Percentiles rank a stretch among this genome's conserved stretches.
Conservation (phyloP, 2,329 filamentous ascomycete species). For the Decorospora gaudefroyi region DNA sequence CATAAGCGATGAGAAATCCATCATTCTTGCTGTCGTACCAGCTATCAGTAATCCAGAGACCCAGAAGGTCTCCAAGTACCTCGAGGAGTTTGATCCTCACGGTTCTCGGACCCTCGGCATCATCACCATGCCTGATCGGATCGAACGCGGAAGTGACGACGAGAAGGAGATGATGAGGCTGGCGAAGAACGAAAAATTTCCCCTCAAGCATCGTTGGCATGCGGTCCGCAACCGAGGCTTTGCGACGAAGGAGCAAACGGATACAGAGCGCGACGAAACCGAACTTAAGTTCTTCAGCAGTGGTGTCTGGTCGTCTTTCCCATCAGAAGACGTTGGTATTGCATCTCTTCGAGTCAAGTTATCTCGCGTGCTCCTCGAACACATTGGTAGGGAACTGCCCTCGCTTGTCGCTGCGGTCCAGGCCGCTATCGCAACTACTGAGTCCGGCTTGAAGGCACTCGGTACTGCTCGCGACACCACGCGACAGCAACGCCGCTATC, state of each 20-base stretch:
- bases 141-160: slow-evolving; percentile 33
- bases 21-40: slow-evolving; percentile 53
- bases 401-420: slow-evolving; percentile 27
- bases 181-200: slow-evolving; percentile 40
- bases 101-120: slow-evolving; percentile 51
- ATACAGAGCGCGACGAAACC: slow-evolving; percentile 30
- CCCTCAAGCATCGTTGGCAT: slow-evolving; percentile 47
- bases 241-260: slow-evolving; percentile 18
- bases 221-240: slow-evolving; percentile 45
- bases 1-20: slow-evolving; percentile 50
- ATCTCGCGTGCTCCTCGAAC: slow-evolving; percentile 37
- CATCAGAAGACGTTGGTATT: slow-evolving; percentile 35
- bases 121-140: slow-evolving; percentile 52
- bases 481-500: slow-evolving; percentile 28
- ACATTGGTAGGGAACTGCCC: slow-evolving; percentile 39
- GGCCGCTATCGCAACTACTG: slow-evolving; percentile 17
- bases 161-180: slow-evolving; percentile 30
- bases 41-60: slow-evolving; percentile 47
- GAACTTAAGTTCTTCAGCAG: slow-evolving; percentile 33
- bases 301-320: slow-evolving; percentile 25
- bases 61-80: slow-evolving; percentile 12
- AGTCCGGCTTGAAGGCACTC: slow-evolving; percentile 20
- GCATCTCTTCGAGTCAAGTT: slow-evolving; percentile 34
- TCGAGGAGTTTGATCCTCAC: slow-evolving; percentile 38
- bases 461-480: slow-evolving; percentile 26